phyloP scores from a whole-genome alignment of 148 eudicot genomes.

The Dianthus caryophyllus region DNA sequence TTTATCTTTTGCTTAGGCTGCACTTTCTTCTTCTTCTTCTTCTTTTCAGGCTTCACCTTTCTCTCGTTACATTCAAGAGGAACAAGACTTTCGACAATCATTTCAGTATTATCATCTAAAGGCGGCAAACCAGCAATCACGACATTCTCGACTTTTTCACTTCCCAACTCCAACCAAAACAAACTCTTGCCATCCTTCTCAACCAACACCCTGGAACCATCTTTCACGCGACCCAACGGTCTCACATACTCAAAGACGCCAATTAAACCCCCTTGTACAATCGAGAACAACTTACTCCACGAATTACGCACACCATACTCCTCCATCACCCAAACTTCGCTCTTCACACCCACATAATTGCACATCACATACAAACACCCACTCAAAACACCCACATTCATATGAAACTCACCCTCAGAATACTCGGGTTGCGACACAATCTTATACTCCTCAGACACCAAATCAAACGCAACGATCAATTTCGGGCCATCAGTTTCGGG shows the following conservation, averaged over 20 bases:
- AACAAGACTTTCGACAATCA: constrained; percentile 18
- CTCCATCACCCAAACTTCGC: constrained; percentile 38
- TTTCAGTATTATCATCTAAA: constrained; percentile 17
- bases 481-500: not conserved
- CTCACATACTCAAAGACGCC: constrained; percentile 11
- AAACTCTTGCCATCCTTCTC: constrained; percentile 22
- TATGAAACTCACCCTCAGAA: not conserved
- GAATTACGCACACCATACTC: constrained; percentile 34
- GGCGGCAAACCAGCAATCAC: constrained; percentile 17
- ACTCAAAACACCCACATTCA: constrained; percentile 14
- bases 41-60: not conserved
- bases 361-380: constrained; percentile 25
- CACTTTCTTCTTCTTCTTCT: not conserved
- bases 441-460: constrained; percentile 27
- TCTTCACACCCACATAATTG: not conserved
- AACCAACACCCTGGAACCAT: constrained; percentile 25
- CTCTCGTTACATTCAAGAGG: constrained; percentile 12
- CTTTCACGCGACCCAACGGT: constrained; percentile 24
- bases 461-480: constrained; percentile 35
- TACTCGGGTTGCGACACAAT: constrained; percentile 30
- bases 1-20: too few relatives aligned
- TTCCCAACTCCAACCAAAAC: constrained; percentile 31
- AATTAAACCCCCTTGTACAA: constrained; percentile 14
- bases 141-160: constrained; percentile 11
- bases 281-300: constrained; percentile 29